These are phyloP conservation scores for Erodium maritimum DNA, from an alignment of 345 rosid species.

Conservation along the genomic window DNA sequence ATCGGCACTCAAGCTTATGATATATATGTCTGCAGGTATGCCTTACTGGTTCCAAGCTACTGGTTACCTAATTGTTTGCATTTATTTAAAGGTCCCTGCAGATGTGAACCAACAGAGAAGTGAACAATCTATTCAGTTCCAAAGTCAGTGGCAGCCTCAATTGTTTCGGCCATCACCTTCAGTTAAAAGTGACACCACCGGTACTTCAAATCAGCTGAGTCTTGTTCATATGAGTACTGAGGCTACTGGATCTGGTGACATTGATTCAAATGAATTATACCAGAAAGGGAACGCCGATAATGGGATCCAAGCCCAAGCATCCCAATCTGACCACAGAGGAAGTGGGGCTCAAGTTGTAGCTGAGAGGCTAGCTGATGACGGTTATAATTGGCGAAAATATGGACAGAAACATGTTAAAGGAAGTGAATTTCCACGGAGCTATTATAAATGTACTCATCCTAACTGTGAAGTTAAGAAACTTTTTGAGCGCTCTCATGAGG, in stretches of 20 bases:
- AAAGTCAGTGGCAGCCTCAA: constrained; percentile 35
- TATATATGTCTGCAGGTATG: constrained; percentile 1
- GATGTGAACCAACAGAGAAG: constrained; percentile 41
- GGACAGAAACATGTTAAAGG: constrained; percentile 99
- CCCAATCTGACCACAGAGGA: constrained; percentile 55
- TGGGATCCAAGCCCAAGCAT: constrained; percentile 16
- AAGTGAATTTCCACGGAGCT: constrained; percentile 94
- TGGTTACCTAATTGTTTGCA: constrained; percentile 26
- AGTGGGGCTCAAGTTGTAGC: constrained; percentile 33
- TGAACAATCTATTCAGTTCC: constrained; percentile 37
- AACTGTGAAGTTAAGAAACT: constrained; percentile 95
- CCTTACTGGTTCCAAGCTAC: constrained; percentile 8
- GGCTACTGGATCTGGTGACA: constrained; percentile 34
- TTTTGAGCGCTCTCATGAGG: constrained; percentile 88
- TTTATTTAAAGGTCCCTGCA: constrained; percentile 67
- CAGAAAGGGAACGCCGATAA: constrained; percentile 28
- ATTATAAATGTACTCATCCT: constrained; percentile 96
- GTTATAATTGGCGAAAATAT: constrained; percentile 97
- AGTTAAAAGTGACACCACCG: constrained; percentile 47
- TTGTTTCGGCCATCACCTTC: constrained; percentile 33
- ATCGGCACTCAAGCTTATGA: not conserved
- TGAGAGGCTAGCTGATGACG: too few species aligned
- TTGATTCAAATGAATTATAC: constrained; percentile 53
- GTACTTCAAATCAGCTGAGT: constrained; percentile 58
- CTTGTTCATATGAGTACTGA: constrained; percentile 32